Evolutionary conservation across 2,329 filamentous ascomycete species (phyloP), one percentile per base, ranked within the genome.

Genomic region (Ophiosphaerella narmari): DNA sequence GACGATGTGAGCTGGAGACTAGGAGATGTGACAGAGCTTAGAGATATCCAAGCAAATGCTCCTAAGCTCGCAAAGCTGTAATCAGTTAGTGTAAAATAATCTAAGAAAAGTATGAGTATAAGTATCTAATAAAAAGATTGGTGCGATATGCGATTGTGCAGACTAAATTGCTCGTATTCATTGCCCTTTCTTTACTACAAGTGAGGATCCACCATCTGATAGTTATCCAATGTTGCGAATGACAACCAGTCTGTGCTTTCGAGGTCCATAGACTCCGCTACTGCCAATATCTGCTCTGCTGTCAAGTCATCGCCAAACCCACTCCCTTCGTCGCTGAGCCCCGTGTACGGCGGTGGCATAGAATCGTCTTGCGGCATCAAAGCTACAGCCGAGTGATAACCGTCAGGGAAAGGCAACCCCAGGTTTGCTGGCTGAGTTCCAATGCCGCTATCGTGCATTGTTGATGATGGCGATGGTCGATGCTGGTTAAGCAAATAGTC

Each of bases 1-100:
- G 74, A 75, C 40, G 73, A 74, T 50, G 78, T 81, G 1, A 79
- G 76, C 41, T 80, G 78, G 78, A 70, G 78, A 12, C 66, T 80
- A 51, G 78, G 78, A 8, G 60, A 64, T 39, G 59, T 65, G 1
- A 54, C 55, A 40, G 65, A 66, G 34, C 23, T 63, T 8, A 54
- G 58, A n/a, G 63, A 63, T 33, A 47, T 64, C 11, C 45, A 54
- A 42, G 32, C 41, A 45, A 39, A 50, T 23, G 46, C 42, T 11
- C 48, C 52, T 8, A 37, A 40, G 11, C 43, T 54, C 43, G 41
- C 63, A 4, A 67, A 61, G 35, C 23, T 68, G 33, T 68, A 48
- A 48, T 35, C 2, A 12, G 31, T 35, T 38, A 32, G 34, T 39
- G n/a, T 43, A 33, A 13, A 18, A 39, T 24, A 42, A 14, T 13